Evolutionary conservation across 2,329 filamentous ascomycete species (phyloP).

Genomic region (Plenodomus lindquistii): DNA sequence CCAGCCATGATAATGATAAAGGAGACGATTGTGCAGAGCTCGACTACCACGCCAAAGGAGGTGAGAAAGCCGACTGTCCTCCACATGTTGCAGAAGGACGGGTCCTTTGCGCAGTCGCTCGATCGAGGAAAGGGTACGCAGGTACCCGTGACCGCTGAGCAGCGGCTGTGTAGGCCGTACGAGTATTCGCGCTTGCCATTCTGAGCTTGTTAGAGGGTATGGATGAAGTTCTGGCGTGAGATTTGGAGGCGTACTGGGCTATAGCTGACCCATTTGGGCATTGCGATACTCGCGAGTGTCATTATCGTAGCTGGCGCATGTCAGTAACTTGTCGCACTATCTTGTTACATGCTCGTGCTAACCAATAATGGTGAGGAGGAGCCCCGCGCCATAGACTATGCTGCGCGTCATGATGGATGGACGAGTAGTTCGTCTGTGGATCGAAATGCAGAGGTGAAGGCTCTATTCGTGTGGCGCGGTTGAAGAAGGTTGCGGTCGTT

Average conservation of each 20-base stretch:
- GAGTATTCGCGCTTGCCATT: slow-evolving; percentile 46
- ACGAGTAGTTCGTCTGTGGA: neutral
- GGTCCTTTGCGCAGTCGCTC: slow-evolving; percentile 67
- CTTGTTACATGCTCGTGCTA: slow-evolving; percentile 9
- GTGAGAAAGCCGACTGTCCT: slow-evolving; percentile 85
- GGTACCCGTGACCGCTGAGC: slow-evolving; percentile 67
- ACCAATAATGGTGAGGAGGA: slow-evolving; percentile 53
- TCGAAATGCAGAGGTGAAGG: neutral
- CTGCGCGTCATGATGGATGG: slow-evolving; percentile 50
- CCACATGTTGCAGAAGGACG: slow-evolving; percentile 91
- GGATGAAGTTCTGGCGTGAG: too few species aligned
- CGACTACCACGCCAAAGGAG: slow-evolving; percentile 78
- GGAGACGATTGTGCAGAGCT: slow-evolving; percentile 77
- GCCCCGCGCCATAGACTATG: slow-evolving; percentile 54
- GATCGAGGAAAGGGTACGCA: slow-evolving; percentile 70
- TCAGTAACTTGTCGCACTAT: slow-evolving; percentile 13
- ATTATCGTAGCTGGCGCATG: slow-evolving; percentile 65
- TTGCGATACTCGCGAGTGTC: slow-evolving; percentile 69
- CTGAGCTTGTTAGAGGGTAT: slow-evolving; percentile 17
- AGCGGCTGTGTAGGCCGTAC: slow-evolving; percentile 80
- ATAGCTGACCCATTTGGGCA: slow-evolving; percentile 73
- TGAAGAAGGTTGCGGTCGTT: neutral
- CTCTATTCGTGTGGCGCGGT: neutral
- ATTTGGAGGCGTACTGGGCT: slow-evolving; percentile 44
- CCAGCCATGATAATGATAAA: slow-evolving; percentile 78